Percentiles rank a stretch among this genome's conserved stretches.
These are phyloP conservation scores for Arachnomyces sp. DNA, from an alignment of 2,329 filamentous ascomycete genomes.

Conservation along the genomic window DNA sequence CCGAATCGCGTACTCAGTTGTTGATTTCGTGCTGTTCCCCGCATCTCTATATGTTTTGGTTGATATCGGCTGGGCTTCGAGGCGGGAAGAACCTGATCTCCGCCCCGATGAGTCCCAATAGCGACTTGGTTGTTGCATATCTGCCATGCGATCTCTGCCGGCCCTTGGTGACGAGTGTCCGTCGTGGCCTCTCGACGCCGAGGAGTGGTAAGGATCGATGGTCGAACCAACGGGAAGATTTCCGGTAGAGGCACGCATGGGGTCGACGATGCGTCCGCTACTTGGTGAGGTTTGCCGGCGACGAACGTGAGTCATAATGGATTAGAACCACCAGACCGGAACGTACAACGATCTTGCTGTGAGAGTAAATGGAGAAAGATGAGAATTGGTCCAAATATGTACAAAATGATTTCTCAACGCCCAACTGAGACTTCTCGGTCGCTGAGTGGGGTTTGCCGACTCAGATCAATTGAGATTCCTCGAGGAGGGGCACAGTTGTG, in stretches of 20 bases:
- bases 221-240: constrained; percentile 29
- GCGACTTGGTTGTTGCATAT: constrained; percentile 20
- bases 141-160: constrained; percentile 16
- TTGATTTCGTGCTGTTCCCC: constrained; percentile 22
- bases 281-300: constrained; percentile 30
- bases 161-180: constrained; percentile 24
- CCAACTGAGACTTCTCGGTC: too few relatives aligned
- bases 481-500: neutral
- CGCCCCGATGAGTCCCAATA: constrained; percentile 13
- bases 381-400: too few relatives aligned
- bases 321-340: neutral
- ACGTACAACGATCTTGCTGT: neutral
- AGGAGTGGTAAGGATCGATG: constrained; percentile 26
- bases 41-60: constrained; percentile 24
- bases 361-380: neutral
- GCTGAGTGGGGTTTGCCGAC: too few relatives aligned
- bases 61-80: constrained; percentile 20
- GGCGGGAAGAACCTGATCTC: too few relatives aligned
- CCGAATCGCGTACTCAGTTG: constrained; percentile 31
- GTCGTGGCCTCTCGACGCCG: constrained; percentile 21
- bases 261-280: constrained; percentile 26
- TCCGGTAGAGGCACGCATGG: constrained; percentile 35
- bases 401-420: too few relatives aligned
- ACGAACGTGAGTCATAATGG: constrained; percentile 23
- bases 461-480: too few relatives aligned